Conservation (phyloP, 2,329 filamentous ascomycete species). For the Nigrospora osmanthi region DNA sequence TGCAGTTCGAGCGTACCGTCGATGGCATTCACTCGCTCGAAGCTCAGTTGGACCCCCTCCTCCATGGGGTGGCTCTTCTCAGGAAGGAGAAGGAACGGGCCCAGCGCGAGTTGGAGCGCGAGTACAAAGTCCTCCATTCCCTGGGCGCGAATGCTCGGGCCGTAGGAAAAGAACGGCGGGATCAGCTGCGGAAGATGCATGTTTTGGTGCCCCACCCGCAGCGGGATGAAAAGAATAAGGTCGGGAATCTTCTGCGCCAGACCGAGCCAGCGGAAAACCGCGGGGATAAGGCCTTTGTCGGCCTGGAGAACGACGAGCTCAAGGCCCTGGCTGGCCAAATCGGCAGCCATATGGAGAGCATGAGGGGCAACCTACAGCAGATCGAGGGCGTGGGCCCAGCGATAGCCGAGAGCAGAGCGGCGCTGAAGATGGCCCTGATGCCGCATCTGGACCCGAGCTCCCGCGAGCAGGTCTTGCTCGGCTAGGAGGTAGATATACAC, state of each 20-base stretch:
- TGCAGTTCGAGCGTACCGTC: slow-evolving; percentile 59
- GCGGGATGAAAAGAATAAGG: slow-evolving; percentile 3
- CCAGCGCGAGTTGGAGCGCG: slow-evolving; percentile 45
- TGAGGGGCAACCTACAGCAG: slow-evolving; percentile 45
- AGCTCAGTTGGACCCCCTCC: slow-evolving; percentile 49
- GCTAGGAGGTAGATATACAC: slow-evolving; percentile 10
- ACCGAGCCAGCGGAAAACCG: slow-evolving; percentile 11
- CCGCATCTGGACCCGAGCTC: slow-evolving; percentile 33
- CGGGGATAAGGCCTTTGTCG: slow-evolving; percentile 13
- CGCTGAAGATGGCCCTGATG: slow-evolving; percentile 39
- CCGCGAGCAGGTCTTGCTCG: slow-evolving; percentile 41
- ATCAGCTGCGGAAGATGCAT: slow-evolving; percentile 40
- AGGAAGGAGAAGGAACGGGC: slow-evolving; percentile 48
- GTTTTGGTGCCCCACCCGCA: slow-evolving; percentile 35
- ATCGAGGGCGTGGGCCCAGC: slow-evolving; percentile 43
- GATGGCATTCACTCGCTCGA: slow-evolving; percentile 51
- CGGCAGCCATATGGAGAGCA: slow-evolving; percentile 47
- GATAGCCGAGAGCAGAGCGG: slow-evolving; percentile 38
- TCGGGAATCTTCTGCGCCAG: slow-evolving; percentile 4
- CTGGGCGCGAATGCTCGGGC: slow-evolving; percentile 50
- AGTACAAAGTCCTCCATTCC: slow-evolving; percentile 41
- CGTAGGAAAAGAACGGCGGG: slow-evolving; percentile 42
- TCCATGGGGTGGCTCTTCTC: slow-evolving; percentile 57
- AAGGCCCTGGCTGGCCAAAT: slow-evolving; percentile 39
- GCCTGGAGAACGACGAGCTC: slow-evolving; percentile 32